Base-by-base conservation (phyloP, 2,329 filamentous ascomycete species). In the Alternaria conjuncta region DNA sequence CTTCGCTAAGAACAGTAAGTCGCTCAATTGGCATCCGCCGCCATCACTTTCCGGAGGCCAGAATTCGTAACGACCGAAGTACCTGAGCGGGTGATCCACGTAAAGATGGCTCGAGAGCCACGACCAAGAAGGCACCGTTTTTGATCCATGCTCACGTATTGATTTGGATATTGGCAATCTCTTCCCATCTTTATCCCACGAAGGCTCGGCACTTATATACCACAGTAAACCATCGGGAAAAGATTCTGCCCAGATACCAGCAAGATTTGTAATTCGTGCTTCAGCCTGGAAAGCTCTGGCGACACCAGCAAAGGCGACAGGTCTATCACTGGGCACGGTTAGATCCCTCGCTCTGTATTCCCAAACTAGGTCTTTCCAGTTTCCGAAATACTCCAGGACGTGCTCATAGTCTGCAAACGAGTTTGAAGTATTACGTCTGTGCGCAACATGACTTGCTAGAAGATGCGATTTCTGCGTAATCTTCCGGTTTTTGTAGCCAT, bases 321-420 rank as follows among this genome's bases (percentile, higher is more conserved):
- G 20, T 1, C n/a, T 44, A 20, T 44, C 43, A 0, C 43, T 44
- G 3, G 43, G 18, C 0, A 20, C 10, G 2, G 43, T 44, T 1
- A 44, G 18, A 8, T 44, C 10, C 4, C 43, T 44, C 5, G 18
- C 18, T 6, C 43, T 44, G 18, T 44, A 44, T 44, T 21, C 43
- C 43, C 18, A 13, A 44, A 44, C 5, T 0, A 44, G 43, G 18
- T 44, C 43, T 44, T 44, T 44, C 43, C 43, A 44, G 11, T 44
- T 13, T 1, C 0, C 0, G 18, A 44, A 44, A 21, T 44, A 44
- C 0, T 44, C 3, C 0, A 18, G 20, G 2, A 20, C 4, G 2
- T 21, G 43, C 11, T 44, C 11, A 1, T 44, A 21, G 11, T 44
- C 43, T 44, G 43, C 18, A 21, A 21, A 3, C n/a, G 41, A 12